Conservation (phyloP, 805 yeast genomes). For the Candida manassasensis region DNA sequence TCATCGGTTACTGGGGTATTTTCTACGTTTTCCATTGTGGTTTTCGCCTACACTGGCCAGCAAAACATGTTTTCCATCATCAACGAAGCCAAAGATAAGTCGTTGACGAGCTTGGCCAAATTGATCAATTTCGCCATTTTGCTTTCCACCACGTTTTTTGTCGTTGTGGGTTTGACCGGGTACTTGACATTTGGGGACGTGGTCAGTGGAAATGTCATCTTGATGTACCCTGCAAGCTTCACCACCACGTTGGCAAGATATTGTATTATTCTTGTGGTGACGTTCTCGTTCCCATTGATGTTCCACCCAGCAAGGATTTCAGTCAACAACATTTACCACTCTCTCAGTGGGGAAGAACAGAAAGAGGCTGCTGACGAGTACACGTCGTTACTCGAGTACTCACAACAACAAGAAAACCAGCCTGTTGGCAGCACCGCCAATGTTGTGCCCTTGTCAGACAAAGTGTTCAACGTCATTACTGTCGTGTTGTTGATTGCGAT, state of each 20-base stretch:
- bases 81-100: slow-evolving; percentile 65
- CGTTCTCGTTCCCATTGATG: slow-evolving; percentile 84
- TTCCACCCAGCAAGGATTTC: slow-evolving; percentile 88
- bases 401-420: slow-evolving; percentile 1
- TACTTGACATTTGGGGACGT: slow-evolving; percentile 82
- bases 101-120: slow-evolving; percentile 33
- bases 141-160: slow-evolving; percentile 57
- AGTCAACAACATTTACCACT: slow-evolving; percentile 63
- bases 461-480: slow-evolving; percentile 25
- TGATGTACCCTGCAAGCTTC: slow-evolving; percentile 61
- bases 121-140: slow-evolving; percentile 51
- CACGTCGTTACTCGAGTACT: slow-evolving; percentile 1
- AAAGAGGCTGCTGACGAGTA: background rate
- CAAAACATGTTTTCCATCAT: slow-evolving; percentile 90
- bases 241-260: slow-evolving; percentile 76
- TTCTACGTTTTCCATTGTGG: slow-evolving; percentile 78
- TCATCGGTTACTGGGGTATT: slow-evolving; percentile 49
- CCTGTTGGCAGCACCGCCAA: slow-evolving; percentile 5
- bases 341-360: slow-evolving; percentile 21
- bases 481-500: slow-evolving; percentile 42
- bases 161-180: slow-evolving; percentile 74
- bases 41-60: slow-evolving; percentile 93
- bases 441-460: slow-evolving; percentile 27
- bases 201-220: slow-evolving; percentile 75
- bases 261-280: slow-evolving; percentile 75